Percentiles rank a stretch among this genome's conserved stretches.
Evolutionary conservation across 306 rosid genomes (phyloP).

Genomic region (Calophaca sinica): DNA sequence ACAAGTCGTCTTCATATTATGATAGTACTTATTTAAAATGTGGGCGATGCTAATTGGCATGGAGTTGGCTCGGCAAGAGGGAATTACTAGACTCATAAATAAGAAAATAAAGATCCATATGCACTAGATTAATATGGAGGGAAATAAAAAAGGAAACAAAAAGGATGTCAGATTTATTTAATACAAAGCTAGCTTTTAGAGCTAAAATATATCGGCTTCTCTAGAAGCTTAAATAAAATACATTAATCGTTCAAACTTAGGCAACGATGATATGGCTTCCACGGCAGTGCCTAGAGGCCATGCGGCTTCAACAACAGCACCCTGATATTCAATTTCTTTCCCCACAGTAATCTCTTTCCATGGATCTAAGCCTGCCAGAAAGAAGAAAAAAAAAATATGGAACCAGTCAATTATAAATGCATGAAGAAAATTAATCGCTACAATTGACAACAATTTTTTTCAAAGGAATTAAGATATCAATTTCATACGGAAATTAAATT

Average conservation of each 20-base stretch:
- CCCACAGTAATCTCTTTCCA: constrained; percentile 73
- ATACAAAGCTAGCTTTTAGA: not conserved
- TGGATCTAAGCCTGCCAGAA: constrained; percentile 68
- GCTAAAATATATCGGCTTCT: not conserved
- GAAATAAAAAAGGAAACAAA: too few relatives aligned
- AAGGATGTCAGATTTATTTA: not conserved
- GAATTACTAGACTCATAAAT: too few relatives aligned
- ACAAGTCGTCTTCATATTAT: too few relatives aligned
- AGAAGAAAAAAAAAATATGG: not conserved
- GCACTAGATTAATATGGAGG: too few relatives aligned
- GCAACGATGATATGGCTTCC: constrained; percentile 46
- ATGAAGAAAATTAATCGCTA: too few relatives aligned
- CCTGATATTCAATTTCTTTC: constrained; percentile 59
- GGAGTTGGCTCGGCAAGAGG: too few relatives aligned
- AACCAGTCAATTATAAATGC: not conserved
- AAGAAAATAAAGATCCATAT: too few relatives aligned
- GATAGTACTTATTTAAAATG: too few relatives aligned
- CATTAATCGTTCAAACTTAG: constrained; percentile 33
- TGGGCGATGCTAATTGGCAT: too few relatives aligned
- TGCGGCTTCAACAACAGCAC: constrained; percentile 70
- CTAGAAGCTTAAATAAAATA: constrained; percentile 17
- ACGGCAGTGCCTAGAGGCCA: constrained; percentile 92
- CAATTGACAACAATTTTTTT: too few relatives aligned
- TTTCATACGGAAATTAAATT: too few relatives aligned
- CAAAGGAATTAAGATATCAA: too few relatives aligned